These are phyloP conservation scores for Crucibulum laeve DNA, from an alignment of 768 basidiomycete genomes.

Conservation along the genomic window DNA sequence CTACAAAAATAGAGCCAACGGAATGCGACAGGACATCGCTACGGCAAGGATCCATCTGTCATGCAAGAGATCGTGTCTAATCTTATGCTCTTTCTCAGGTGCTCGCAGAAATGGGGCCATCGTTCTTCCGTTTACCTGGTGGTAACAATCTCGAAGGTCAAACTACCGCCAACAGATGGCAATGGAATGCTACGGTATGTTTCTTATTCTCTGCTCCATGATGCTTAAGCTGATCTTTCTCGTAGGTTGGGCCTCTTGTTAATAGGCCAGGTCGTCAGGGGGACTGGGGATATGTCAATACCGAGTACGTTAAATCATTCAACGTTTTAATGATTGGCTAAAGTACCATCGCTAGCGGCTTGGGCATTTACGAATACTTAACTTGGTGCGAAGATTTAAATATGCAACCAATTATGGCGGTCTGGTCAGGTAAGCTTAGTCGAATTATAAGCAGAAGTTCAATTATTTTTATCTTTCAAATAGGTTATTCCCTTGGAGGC, in stretches of 20 bases:
- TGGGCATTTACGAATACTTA: too few species aligned
- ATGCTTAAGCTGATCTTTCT: neutral
- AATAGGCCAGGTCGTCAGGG: slow-evolving; percentile 34
- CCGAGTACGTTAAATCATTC: slow-evolving; percentile 9
- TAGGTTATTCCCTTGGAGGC: too few species aligned
- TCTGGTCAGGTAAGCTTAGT: too few species aligned
- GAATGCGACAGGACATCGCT: slow-evolving; percentile 58
- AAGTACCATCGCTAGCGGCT: too few species aligned
- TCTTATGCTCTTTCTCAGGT: slow-evolving; percentile 25
- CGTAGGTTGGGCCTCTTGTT: slow-evolving; percentile 32
- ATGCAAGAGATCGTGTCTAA: neutral
- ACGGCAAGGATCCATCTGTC: slow-evolving; percentile 23
- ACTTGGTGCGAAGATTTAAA: too few species aligned
- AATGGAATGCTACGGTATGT: slow-evolving; percentile 59
- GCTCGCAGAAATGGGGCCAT: slow-evolving; percentile 49
- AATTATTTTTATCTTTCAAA: too few species aligned
- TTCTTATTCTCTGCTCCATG: neutral
- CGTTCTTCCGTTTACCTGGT: slow-evolving; percentile 66
- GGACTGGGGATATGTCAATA: slow-evolving; percentile 2
- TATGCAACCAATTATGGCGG: too few species aligned
- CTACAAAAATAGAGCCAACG: slow-evolving; percentile 55
- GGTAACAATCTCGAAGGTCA: slow-evolving; percentile 69
- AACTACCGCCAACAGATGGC: slow-evolving; percentile 50
- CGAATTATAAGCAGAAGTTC: too few species aligned
- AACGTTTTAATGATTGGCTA: too few species aligned